Evolutionary conservation across 192 early-diverging fungal species (phyloP), one percentile per base, ranked within the genome.

Genomic region (Diversispora epigaea): DNA sequence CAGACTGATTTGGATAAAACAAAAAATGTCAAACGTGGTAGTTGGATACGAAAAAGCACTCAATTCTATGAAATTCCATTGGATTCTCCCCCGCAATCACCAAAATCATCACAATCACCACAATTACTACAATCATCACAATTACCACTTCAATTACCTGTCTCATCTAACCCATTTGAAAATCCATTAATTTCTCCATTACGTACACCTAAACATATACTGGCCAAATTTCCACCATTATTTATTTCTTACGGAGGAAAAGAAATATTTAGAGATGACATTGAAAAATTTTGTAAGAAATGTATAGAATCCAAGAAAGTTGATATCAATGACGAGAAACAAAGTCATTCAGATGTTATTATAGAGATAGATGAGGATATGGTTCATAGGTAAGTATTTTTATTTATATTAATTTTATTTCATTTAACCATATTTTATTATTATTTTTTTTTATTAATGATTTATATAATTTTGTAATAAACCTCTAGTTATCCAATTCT

Each of bases 141-240:
- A 2, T 32, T 2, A 32, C 25, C 25, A 32, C 25, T 32, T 32
- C 25, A 32, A 32, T 32, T 32, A 32, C 25, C 10, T 3, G 4
- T 32, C 25, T 22, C 45, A 47, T 4, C 39, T 8, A 10, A 57
- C 41, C 50, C 54, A 39, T 71, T 50, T 25, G n/a, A 9, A 56
- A 54, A 71, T 56, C 69, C 69, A 19, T 46, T 56, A 7, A 41
- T 71, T 11, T 40, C 52, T n/a, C 41, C 69, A 15, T 44, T 57
- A 71, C 45, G 57, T 71, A 57, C 14, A 4, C 17, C 50, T 41
- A 21, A 57, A 39, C 15, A 57, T 6, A 41, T 71, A n/a, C 9
- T 71, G n/a, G 69, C 69, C 41, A 71, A 71, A 57, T 71, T 56
- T 57, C 69, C 69, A 7, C 69, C 69, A 12, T 17, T 71, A 22